Conservation (phyloP, 805 yeast species). For the Nakazawaea ishiwadae region DNA sequence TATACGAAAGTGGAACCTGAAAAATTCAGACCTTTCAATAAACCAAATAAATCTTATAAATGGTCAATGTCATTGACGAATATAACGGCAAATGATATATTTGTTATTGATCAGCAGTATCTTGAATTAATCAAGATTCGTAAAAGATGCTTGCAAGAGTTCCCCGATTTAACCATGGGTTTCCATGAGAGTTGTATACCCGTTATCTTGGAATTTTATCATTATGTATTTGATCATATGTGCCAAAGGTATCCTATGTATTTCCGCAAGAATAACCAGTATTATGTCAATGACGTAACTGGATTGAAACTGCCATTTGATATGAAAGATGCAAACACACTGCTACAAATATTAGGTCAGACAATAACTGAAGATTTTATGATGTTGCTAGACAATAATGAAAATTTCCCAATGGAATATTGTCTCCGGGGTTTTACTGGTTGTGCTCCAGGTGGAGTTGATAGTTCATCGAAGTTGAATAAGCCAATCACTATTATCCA, state of each 20-base stretch:
- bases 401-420: conserved; percentile 42
- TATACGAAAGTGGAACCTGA: conserved; percentile 41
- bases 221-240: conserved; percentile 34
- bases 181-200: conserved; percentile 25
- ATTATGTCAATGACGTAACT: conserved; percentile 26
- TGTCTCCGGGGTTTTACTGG: conserved; percentile 50
- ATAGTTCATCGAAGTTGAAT: conserved; percentile 50
- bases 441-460: conserved; percentile 74
- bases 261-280: conserved; percentile 29
- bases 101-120: conserved; percentile 60
- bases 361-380: conserved; percentile 62
- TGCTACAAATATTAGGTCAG: conserved; percentile 17
- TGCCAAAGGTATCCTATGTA: conserved; percentile 48
- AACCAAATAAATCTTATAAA: conserved; percentile 43
- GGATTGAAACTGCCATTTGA: conserved; percentile 9
- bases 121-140: conserved; percentile 36
- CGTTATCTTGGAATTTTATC: conserved; percentile 49
- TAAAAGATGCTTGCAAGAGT: conserved; percentile 25
- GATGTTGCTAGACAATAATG: conserved; percentile 39
- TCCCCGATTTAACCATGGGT: conserved; percentile 29
- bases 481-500: conserved; percentile 52
- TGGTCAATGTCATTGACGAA: conserved; percentile 60
- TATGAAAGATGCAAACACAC: conserved; percentile 9
- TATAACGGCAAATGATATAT: conserved; percentile 47
- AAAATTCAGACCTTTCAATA: conserved; percentile 36